A percentile compares a stretch with the other conserved stretches of the same genome.
These are phyloP conservation scores for Plasmodium falciparum DNA, from an alignment of 169 alveolate species.

Conservation along the genomic window DNA sequence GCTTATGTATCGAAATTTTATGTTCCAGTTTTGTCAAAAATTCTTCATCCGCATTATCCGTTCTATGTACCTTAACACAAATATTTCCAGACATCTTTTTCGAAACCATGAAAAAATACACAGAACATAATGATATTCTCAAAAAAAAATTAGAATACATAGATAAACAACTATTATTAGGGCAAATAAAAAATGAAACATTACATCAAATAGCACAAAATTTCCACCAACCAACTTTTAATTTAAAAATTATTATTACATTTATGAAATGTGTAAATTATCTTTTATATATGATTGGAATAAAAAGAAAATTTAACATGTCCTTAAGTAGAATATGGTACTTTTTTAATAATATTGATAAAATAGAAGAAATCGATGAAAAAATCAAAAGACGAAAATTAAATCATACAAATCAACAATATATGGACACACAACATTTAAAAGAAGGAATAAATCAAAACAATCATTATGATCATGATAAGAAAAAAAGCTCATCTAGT, in stretches of 20 bases:
- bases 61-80: constrained; percentile 45
- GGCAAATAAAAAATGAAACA: constrained; percentile 7
- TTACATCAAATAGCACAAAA: constrained; percentile 11
- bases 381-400: constrained; percentile 1
- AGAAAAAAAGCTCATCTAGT: neutral
- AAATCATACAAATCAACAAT: neutral
- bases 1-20: constrained; percentile 61
- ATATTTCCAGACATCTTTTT: constrained; percentile 42
- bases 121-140: constrained; percentile 21
- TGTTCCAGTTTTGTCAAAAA: constrained; percentile 74
- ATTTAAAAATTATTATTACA: constrained; percentile 62
- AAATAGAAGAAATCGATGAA: constrained; percentile 37
- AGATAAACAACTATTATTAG: constrained; percentile 40
- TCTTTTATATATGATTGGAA: constrained; percentile 58
- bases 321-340: constrained; percentile 61
- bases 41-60: constrained; percentile 73
- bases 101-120: constrained; percentile 33
- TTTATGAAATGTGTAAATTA: constrained; percentile 73
- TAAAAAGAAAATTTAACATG: constrained; percentile 69
- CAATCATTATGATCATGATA: neutral
- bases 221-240: constrained; percentile 18
- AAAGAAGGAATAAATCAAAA: neutral
- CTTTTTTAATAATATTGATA: constrained; percentile 62
- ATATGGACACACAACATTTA: neutral
- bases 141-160: constrained; percentile 38